These are phyloP conservation scores for Boletus bicolor DNA, from an alignment of 768 basidiomycete species.

Conservation along the genomic window DNA sequence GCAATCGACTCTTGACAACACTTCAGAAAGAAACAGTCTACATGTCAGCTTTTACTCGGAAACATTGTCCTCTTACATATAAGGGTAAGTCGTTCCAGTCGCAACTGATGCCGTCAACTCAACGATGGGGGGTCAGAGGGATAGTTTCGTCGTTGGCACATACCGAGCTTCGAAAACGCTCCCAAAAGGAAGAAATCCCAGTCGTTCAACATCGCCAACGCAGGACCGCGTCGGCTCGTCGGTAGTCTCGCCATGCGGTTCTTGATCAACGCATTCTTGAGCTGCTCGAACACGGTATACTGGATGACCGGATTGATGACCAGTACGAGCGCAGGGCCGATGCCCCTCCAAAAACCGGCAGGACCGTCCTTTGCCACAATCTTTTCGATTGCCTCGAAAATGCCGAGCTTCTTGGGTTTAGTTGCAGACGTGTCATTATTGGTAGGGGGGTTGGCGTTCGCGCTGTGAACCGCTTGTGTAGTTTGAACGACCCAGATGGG, in stretches of 20 bases:
- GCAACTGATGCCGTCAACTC: conserved; percentile 36
- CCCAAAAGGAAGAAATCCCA: conserved; percentile 95
- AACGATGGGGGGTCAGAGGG: neutral
- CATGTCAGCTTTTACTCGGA: neutral
- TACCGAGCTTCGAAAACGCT: conserved; percentile 86
- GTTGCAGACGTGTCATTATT: conserved; percentile 26
- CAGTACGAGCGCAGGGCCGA: conserved; percentile 89
- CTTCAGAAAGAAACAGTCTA: conserved; percentile 20
- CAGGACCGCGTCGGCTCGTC: conserved; percentile 41
- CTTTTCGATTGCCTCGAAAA: conserved; percentile 61
- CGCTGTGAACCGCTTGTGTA: conserved; percentile 70
- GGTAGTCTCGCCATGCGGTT: conserved; percentile 55
- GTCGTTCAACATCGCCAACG: conserved; percentile 61
- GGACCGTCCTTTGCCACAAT: conserved; percentile 72
- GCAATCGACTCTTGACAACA: conserved; percentile 76
- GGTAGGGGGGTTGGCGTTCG: conserved; percentile 31
- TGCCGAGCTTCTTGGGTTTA: conserved; percentile 57
- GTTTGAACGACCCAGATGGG: conserved; percentile 98
- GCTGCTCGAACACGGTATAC: conserved; percentile 92
- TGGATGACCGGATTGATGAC: conserved; percentile 94
- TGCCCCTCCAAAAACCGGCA: conserved; percentile 87
- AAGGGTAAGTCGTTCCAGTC: conserved; percentile 66
- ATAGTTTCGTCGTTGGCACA: conserved; percentile 10
- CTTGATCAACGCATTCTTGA: conserved; percentile 79
- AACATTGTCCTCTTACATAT: conserved; percentile 47